Base-by-base conservation (phyloP, 2,329 filamentous ascomycete species). In the Penicillium sp. region DNA sequence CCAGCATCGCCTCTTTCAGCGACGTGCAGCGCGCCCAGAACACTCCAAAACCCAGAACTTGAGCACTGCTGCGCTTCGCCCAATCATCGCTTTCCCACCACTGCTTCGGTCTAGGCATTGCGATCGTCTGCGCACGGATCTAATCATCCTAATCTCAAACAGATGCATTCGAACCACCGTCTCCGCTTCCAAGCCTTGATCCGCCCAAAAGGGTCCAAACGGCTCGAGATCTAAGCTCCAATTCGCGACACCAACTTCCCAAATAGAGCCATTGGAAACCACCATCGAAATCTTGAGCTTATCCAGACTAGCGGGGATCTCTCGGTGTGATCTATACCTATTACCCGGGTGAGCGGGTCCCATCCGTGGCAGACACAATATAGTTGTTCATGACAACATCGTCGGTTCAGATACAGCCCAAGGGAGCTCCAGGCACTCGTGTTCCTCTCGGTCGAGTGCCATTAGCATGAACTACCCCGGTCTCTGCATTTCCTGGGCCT, bases 251-350 rank as follows among this genome's bases (percentile, higher is more conserved):
- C n/a, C n/a, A 29, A 16, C 25, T 20, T 19, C 21, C 36, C 7
- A 23, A 15, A 23, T 34, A 43, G 19, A 29, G 30, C 26, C 17
- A 38, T 40, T 21, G 23, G 29, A 42, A 25, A 27, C 28, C 31
- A 49, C 37, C 43, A 47, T 49, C 31, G 35, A 53, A 23, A 54
- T 49, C 43, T 53, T 53, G 50, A 53, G 51, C 45, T 51, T 54
- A 49, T 49, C 10, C 43, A 20, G 37, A 33, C 29, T 36, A 30
- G n/a, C n/a, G n/a, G 39, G 39, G 48, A 31, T 39, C 9, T 15
- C 18, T 10, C 20, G 7, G 17, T 25, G 7, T 20, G 18, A 6
- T 28, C 31, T 29, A 36, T 23, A n/a, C n/a, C n/a, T n/a, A n/a
- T n/a, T n/a, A n/a, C n/a, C n/a, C n/a, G n/a, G n/a, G n/a, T n/a